Evolutionary conservation across 805 yeast genomes (phyloP).

Genomic region (Blastobotrys chiropterorum): DNA sequence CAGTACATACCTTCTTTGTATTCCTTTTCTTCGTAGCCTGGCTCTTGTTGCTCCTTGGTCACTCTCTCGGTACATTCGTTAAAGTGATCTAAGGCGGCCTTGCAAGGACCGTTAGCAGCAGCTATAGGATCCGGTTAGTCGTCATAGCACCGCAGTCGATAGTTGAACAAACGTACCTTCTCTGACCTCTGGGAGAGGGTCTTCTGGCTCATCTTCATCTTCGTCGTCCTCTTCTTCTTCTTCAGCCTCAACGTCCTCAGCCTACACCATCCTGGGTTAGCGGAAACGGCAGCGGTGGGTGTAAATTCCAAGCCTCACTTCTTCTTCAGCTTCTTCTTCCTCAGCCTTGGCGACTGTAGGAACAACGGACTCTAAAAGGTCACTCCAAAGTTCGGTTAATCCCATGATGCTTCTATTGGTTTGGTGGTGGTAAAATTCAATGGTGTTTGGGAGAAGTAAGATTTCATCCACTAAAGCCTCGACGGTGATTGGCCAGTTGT

Average conservation of each 20-base stretch:
- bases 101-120: constrained; percentile 65
- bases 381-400: constrained; percentile 31
- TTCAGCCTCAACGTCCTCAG: constrained; percentile 43
- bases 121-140: constrained; percentile 34
- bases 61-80: constrained; percentile 95
- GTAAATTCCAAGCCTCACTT: neutral
- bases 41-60: constrained; percentile 77
- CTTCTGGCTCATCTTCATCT: constrained; percentile 65
- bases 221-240: constrained; percentile 56
- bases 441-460: neutral
- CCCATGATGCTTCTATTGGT: constrained; percentile 13
- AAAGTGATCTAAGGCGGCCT: constrained; percentile 77
- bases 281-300: neutral
- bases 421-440: neutral
- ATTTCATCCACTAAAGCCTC: neutral
- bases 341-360: constrained; percentile 85
- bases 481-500: neutral
- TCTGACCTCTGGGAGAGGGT: constrained; percentile 57
- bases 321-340: constrained; percentile 27
- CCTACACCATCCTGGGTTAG: neutral
- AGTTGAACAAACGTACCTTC: constrained; percentile 31
- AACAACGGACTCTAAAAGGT: constrained; percentile 69
- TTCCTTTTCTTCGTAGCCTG: constrained; percentile 68
- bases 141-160: constrained; percentile 12
- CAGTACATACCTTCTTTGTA: constrained; percentile 56